Evolutionary conservation across 140 eudicot genomes (phyloP).

Genomic region (Anethum foeniculum): DNA sequence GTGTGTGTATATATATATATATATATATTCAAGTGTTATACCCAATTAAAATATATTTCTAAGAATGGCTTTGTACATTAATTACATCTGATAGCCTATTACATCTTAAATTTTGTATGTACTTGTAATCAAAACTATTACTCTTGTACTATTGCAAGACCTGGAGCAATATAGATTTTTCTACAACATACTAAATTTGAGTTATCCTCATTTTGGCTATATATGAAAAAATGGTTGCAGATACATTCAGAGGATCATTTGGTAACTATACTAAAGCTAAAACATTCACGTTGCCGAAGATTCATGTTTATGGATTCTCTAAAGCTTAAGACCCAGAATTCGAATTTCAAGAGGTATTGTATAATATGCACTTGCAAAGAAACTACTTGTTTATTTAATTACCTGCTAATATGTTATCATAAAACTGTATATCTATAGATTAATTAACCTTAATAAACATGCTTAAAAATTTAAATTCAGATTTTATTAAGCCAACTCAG

Average conservation of each 20-base stretch:
- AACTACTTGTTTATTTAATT: too few species aligned
- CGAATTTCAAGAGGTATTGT: conserved; percentile 75
- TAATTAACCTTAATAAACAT: too few species aligned
- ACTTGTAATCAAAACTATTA: not conserved
- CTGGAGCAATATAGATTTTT: not conserved
- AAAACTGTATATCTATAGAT: too few species aligned
- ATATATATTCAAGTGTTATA: not conserved
- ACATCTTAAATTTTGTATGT: not conserved
- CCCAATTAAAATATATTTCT: not conserved
- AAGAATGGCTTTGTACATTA: not conserved
- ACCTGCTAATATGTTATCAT: too few species aligned
- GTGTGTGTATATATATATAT: too few species aligned
- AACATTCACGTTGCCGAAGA: conserved; percentile 51
- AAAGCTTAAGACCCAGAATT: conserved; percentile 94
- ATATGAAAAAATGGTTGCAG: conserved; percentile 33
- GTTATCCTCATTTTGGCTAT: not conserved
- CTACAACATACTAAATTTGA: not conserved
- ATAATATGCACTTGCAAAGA: too few species aligned
- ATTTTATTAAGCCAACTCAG: too few species aligned
- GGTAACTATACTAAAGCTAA: conserved; percentile 19
- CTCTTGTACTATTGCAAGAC: not conserved
- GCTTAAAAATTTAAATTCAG: too few species aligned
- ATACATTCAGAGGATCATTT: conserved; percentile 70
- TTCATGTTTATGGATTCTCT: conserved; percentile 97
- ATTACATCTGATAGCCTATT: not conserved